Conservation (phyloP, 306 rosid genomes). For the Vachellia pachyceras region DNA sequence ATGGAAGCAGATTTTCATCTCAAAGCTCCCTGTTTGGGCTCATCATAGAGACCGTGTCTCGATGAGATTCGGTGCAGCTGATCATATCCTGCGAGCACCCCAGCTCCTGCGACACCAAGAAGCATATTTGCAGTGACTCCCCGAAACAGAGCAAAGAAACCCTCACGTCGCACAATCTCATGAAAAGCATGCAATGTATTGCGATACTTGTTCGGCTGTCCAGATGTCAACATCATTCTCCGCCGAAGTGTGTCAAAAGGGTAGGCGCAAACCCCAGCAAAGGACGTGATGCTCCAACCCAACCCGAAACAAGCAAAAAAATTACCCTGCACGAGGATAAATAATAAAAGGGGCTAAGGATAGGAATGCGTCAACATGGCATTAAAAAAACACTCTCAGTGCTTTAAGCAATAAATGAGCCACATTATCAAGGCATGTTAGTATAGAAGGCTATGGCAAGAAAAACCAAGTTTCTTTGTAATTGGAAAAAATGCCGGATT, state of each 20-base stretch:
- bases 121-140: slow-evolving; percentile 96
- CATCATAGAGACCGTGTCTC: slow-evolving; percentile 45
- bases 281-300: slow-evolving; percentile 92
- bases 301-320: slow-evolving; percentile 89
- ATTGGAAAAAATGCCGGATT: slow-evolving; percentile 23
- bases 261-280: slow-evolving; percentile 88
- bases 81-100: slow-evolving; percentile 93
- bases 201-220: slow-evolving; percentile 74
- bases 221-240: slow-evolving; percentile 97
- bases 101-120: slow-evolving; percentile 95
- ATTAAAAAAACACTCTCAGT: slow-evolving; percentile 26
- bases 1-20: slow-evolving; percentile 45
- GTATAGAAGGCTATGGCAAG: neutral
- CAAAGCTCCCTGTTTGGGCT: slow-evolving; percentile 48
- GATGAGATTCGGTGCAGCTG: slow-evolving; percentile 70
- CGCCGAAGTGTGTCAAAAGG: slow-evolving; percentile 91
- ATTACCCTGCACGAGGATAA: slow-evolving; percentile 64
- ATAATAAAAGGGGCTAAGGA: slow-evolving; percentile 19
- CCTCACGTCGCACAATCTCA: slow-evolving; percentile 80
- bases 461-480: neutral
- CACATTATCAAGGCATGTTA: slow-evolving; percentile 6
- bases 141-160: slow-evolving; percentile 72
- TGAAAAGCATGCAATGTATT: slow-evolving; percentile 71
- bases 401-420: slow-evolving; percentile 17
- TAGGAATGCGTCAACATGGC: neutral